These are phyloP conservation scores for Moelleriella libera DNA, from an alignment of 2,329 filamentous ascomycete species.

Conservation along the genomic window DNA sequence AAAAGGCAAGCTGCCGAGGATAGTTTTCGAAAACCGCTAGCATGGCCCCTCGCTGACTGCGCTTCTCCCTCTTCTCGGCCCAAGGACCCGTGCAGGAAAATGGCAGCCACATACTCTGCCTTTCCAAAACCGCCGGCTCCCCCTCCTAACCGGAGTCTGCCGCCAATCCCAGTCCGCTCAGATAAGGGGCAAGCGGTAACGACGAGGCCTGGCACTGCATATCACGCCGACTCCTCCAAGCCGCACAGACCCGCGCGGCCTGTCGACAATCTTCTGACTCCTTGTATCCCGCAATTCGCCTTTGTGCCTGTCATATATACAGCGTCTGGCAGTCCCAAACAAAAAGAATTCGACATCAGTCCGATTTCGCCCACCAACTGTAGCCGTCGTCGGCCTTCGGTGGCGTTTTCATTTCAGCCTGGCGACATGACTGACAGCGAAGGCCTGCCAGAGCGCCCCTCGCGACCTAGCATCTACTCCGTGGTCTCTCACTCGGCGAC, in stretches of 20 bases:
- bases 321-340: neutral
- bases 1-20: neutral
- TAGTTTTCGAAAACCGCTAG: constrained; percentile 7
- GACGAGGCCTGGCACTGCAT: neutral
- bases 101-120: constrained; percentile 22
- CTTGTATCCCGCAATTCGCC: constrained; percentile 7
- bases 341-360: neutral
- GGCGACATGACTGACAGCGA: neutral
- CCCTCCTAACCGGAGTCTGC: constrained; percentile 1
- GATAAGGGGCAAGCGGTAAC: neutral
- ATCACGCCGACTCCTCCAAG: constrained; percentile 1
- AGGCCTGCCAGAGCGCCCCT: neutral
- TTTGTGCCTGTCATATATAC: constrained; percentile 1
- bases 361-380: constrained; percentile 6
- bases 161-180: neutral
- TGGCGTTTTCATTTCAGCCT: neutral
- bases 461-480: constrained; percentile 8
- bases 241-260: constrained; percentile 16
- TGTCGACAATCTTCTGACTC: constrained; percentile 11
- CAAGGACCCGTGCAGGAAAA: constrained; percentile 7
- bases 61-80: constrained; percentile 3
- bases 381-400: neutral
- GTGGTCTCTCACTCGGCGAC: constrained; percentile 11
- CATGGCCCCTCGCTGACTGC: constrained; percentile 13
- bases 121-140: constrained; percentile 20